Base-by-base conservation (phyloP, 345 rosid species). In the Leavenworthia alabamica region DNA sequence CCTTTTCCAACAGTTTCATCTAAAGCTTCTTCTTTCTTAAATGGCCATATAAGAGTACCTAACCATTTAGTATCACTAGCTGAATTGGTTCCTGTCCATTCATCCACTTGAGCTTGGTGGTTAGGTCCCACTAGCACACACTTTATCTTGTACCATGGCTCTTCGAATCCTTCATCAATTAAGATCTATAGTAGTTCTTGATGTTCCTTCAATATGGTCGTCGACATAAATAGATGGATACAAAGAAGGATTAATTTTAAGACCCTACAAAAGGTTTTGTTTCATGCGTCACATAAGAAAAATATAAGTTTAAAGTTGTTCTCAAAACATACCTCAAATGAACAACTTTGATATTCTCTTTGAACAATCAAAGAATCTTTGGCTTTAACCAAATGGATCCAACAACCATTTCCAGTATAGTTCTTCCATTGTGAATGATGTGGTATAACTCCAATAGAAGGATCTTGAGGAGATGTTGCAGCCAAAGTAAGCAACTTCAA, bases 81-180 rank as follows among this genome's bases (percentile, higher is more conserved):
- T 22, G 70, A 63, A 64, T 44, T 62, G 2, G 72, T 10, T 33
- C 77, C 89, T 29, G 78, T 76, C 94, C 94, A 84, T 54, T 79
- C 79, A 17, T 87, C 87, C 40, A 90, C 75, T 46, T 56, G 69
- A 12, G 89, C 96, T 79, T 90, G 97, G 78, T 68, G 82, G 37
- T 9, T 62, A 56, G 76, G 80, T 32, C 97, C 94, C 17, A 80
- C 63, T 45, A 67, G 32, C 36, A 76, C 79, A 14, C 42, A 23
- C 50, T 48, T 75, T 62, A 60, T 35, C 0, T n/a, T 54, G 19
- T 57, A 47, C 10, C 52, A 68, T 57, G 12, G 27, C 64, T 32
- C n/a, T n/a, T 39, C 61, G 20, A 28, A 53, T 37, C 56, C 51
- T 58, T 45, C 22, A 14, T 11, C 9, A 26, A 14, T 11, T 6